Evolutionary conservation across 768 basidiomycete genomes (phyloP), one percentile per base, ranked within the genome.

Genomic region (Mycena galericulata): DNA sequence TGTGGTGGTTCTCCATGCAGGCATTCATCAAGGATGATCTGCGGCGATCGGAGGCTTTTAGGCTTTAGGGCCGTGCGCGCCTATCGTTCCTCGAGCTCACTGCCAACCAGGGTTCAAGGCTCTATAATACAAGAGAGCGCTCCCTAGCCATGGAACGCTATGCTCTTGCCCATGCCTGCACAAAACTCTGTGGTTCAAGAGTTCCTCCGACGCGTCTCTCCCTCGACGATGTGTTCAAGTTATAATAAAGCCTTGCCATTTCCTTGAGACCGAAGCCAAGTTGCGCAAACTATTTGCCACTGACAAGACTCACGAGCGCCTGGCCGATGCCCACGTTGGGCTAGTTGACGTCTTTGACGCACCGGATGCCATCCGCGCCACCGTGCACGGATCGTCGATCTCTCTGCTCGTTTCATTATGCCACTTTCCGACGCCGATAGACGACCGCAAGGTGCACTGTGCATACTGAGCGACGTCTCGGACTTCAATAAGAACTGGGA

Each of bases 401-500:
- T 85, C 18, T 70, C 73, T n/a, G 82, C 82, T 3, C 82, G 86
- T 46, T 81, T 88, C 73, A 77, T 89, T 30, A 85, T 90, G 82
- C 85, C 88, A 0, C 73, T 89, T 20, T 72, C 78, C 7, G 80
- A 80, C 10, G 73, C 70, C 0, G 74, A 78, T n/a, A 80, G 89
- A 57, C 84, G 84, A 72, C 75, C 81, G 61, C 85, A 89, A 45
- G 87, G 88, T 22, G 73, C 78, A 1, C 83, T 84, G 1, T 77
- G 81, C 41, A 88, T 87, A 79, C 84, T 85, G 8, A 69, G 77
- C 0, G 77, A 78, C 65, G 73, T 89, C 10, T 88, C 87, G 15
- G 85, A 87, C 43, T 91, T 90, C 80, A 84, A 85, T 79, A 84
- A 83, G 78, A 89, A 88, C 72, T 90, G 89, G 89, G 63, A 83